Percentiles rank a stretch among this genome's conserved stretches.
Evolutionary conservation across 23 red algal genomes (phyloP).

Genomic region (Cyanidioschyzon merolae): DNA sequence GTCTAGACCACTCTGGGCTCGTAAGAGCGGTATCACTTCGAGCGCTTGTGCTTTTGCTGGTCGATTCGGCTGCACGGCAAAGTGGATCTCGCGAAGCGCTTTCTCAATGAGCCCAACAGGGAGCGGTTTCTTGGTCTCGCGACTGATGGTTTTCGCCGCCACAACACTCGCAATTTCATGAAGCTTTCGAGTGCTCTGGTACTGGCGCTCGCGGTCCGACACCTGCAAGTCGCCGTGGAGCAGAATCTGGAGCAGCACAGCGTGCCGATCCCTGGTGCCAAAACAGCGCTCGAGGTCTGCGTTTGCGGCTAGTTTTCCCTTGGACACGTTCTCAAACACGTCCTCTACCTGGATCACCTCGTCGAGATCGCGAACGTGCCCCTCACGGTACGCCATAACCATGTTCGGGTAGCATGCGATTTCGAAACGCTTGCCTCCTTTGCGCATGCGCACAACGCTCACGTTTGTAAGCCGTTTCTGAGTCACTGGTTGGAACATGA

Average conservation of each 20-base stretch:
- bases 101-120: slow-evolving; percentile 76
- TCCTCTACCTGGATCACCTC: slow-evolving; percentile 87
- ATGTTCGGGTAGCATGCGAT: slow-evolving; percentile 95
- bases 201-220: slow-evolving; percentile 80
- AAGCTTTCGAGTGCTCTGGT: slow-evolving; percentile 40
- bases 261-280: slow-evolving; percentile 50
- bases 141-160: slow-evolving; percentile 69
- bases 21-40: slow-evolving; percentile 28
- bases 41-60: slow-evolving; percentile 55
- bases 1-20: slow-evolving; percentile 12
- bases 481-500: slow-evolving; percentile 48
- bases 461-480: slow-evolving; percentile 96
- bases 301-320: slow-evolving; percentile 65
- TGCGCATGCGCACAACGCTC: slow-evolving; percentile 58
- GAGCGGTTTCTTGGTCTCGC: slow-evolving; percentile 59
- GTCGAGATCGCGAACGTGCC: slow-evolving; percentile 75
- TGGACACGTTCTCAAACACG: slow-evolving; percentile 95
- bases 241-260: slow-evolving; percentile 59
- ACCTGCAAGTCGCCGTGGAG: slow-evolving; percentile 82
- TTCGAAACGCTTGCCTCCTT: slow-evolving; percentile 90
- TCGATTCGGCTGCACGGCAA: slow-evolving; percentile 62
- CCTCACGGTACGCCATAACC: slow-evolving; percentile 78
- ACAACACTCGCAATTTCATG: slow-evolving; percentile 82
- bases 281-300: slow-evolving; percentile 69
- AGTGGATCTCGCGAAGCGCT: slow-evolving; percentile 75